Base-by-base conservation (phyloP, 495 filamentous ascomycete genomes). In the Penicillium parvum region DNA sequence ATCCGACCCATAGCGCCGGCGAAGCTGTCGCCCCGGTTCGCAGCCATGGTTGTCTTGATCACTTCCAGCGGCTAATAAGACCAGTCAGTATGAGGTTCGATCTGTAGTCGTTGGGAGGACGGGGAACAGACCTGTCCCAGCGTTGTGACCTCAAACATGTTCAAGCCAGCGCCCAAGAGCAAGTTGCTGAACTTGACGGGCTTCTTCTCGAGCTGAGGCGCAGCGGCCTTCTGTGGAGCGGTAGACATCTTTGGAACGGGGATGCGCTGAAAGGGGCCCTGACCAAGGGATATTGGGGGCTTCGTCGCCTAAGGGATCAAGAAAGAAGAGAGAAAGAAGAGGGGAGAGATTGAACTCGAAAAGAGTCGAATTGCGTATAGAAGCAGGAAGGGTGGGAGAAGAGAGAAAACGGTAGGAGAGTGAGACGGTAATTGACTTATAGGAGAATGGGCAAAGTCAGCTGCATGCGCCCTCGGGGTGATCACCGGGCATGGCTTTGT, bases 181-280 rank as follows among this genome's bases (percentile, higher is more conserved):
- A 98, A 71, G 72, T 97, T 98, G 74, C 89, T 95, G 79, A 97
- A 97, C 81, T 95, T 97, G 77, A 98, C 82, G 49, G 94, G 94
- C 81, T 98, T 97, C 85, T 96, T 97, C 84, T 96, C 90, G 55
- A 90, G 73, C 72, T 65, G 75, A 36, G 49, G 60, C 48, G 57
- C 45, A 37, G 60, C 50, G 58, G 76, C 72, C 60, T 78, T 73
- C 45, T 74, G 62, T 53, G 74, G 63, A 66, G 72, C 68, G 59
- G 75, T 63, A 63, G 67, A 68, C 63, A 79, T 72, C 49, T 65
- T 57, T 56, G 42, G 51, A 55, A 54, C 60, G 60, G 63, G 73
- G 68, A 63, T 67, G 64, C 64, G 61, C 62, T 70, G 61, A 74
- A 76, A 71, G 71, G 73, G 81, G 83, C 82, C 87, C 88, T 91